A percentile compares a stretch with the other conserved stretches of the same genome.
Evolutionary conservation across 225 moss, liverwort and hornwort genomes (phyloP).

Genomic region (Asterella californica): DNA sequence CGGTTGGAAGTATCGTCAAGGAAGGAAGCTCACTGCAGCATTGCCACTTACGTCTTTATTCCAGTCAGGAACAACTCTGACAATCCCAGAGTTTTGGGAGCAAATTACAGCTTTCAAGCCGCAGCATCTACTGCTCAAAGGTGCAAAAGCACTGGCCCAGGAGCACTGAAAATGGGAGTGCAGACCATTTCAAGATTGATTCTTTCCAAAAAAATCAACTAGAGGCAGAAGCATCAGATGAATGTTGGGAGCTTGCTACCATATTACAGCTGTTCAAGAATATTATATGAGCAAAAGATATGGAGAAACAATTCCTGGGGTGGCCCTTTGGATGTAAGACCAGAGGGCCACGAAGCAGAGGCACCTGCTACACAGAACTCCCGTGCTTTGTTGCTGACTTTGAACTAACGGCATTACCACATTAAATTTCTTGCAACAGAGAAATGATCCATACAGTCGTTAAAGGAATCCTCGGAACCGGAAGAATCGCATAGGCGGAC

Average conservation of each 20-base stretch:
- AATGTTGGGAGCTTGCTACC: background rate
- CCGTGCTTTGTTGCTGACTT: background rate
- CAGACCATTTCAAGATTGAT: background rate
- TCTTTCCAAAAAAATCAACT: background rate
- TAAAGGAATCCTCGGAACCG: background rate
- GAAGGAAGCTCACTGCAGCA: background rate
- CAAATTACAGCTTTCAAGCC: no score
- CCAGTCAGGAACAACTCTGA: background rate
- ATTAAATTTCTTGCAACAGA: background rate
- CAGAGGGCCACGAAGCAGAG: no score
- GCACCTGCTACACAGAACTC: background rate
- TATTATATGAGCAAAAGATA: background rate
- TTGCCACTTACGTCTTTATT: background rate
- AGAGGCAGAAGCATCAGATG: background rate
- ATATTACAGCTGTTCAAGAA: background rate
- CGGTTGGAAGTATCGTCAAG: background rate
- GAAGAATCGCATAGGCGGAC: background rate
- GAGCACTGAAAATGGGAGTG: background rate
- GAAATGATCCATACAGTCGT: background rate
- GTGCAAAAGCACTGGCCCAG: no score
- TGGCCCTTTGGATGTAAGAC: no score
- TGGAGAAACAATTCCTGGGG: background rate
- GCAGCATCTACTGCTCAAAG: no score
- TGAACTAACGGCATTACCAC: background rate
- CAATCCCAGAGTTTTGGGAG: background rate